Percentiles rank a stretch among this genome's conserved stretches.
These are phyloP conservation scores for Tetracladium setigerum DNA, from an alignment of 495 filamentous ascomycete species.

Conservation along the genomic window DNA sequence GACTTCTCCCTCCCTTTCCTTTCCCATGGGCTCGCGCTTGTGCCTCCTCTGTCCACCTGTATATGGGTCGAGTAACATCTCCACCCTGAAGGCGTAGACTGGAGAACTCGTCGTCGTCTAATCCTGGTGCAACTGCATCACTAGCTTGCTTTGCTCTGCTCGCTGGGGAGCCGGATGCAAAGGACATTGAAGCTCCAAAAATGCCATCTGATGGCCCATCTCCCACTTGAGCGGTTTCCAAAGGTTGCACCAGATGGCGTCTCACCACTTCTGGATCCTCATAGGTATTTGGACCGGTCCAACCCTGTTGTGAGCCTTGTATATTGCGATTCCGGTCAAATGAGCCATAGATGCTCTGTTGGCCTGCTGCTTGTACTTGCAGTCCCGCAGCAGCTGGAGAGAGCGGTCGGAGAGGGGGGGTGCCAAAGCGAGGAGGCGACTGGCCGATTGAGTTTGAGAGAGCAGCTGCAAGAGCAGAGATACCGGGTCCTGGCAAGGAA, in stretches of 20 bases:
- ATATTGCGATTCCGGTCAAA: slow-evolving; percentile 55
- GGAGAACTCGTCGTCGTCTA: slow-evolving; percentile 77
- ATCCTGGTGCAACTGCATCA: slow-evolving; percentile 37
- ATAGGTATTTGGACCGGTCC: slow-evolving; percentile 38
- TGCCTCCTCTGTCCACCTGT: slow-evolving; percentile 86
- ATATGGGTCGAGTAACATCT: slow-evolving; percentile 89
- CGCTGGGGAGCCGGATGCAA: slow-evolving; percentile 26
- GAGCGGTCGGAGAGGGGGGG: slow-evolving; percentile 47
- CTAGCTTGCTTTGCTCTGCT: slow-evolving; percentile 41
- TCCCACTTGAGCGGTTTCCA: slow-evolving; percentile 26
- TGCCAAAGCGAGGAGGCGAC: slow-evolving; percentile 52
- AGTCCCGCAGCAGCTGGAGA: slow-evolving; percentile 44
- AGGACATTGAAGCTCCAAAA: slow-evolving; percentile 15
- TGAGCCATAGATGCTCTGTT: slow-evolving; percentile 69
- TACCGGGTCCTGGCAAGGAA: slow-evolving; percentile 55
- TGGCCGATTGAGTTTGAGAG: slow-evolving; percentile 56
- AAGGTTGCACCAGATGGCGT: slow-evolving; percentile 70
- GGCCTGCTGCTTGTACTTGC: slow-evolving; percentile 34
- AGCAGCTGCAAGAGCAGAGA: slow-evolving; percentile 70
- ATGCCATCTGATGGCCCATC: slow-evolving; percentile 18
- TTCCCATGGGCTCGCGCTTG: slow-evolving; percentile 47
- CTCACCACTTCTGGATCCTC: slow-evolving; percentile 78
- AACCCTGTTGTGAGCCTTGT: slow-evolving; percentile 25
- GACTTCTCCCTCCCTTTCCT: slow-evolving; percentile 57
- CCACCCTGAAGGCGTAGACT: slow-evolving; percentile 87